Evolutionary conservation across 495 filamentous ascomycete genomes (phyloP), one percentile per base, ranked within the genome.

Genomic region (Parachaetomium inaequale): DNA sequence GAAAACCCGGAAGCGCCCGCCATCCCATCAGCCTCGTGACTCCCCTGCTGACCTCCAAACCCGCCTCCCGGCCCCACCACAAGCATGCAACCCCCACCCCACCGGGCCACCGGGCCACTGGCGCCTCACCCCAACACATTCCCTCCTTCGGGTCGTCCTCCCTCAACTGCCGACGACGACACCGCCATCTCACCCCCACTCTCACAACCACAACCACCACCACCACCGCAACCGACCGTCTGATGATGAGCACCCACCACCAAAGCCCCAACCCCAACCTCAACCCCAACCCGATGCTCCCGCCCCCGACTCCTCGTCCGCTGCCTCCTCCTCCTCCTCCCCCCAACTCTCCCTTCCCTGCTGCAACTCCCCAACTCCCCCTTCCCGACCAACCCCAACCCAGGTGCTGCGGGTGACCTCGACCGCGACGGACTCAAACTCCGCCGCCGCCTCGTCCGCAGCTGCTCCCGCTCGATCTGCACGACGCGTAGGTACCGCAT

Each of bases 391-490:
- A 5, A 6, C 12, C 26, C 21, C 45, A 26, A 19, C 40, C 21
- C 34, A 12, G 14, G n/a, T n/a, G n/a, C n/a, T n/a, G n/a, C 32
- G 5, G 46, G 62, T 29, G 64, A 60, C 32, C 64, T 55, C 21
- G 60, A 66, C 32, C 64, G 50, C 42, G 64, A 66, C 14, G 60
- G 64, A 26, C 64, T 66, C 46, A 53, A 55, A 34, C 64, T 66
- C 31, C 64, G 59, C 49, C 34, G 19, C 32, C 55, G 58, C 26
- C 49, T n/a, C 42, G 3, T 15, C 58, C 26, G 19, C 15, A 26
- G 5, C 31, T 47, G 12, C 43, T 29, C 26, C 19, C 25, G 19
- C 42, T 34, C 29, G 63, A 34, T 40, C 38, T 53, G 58, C 38
- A 46, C 38, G 11, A 28, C 49, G 8, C 50, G 17, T 11, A 54